A percentile compares a stretch with the other conserved stretches of the same genome.
Evolutionary conservation across 2,329 filamentous ascomycete genomes (phyloP).

Genomic region (Cordyceps cicadae): DNA sequence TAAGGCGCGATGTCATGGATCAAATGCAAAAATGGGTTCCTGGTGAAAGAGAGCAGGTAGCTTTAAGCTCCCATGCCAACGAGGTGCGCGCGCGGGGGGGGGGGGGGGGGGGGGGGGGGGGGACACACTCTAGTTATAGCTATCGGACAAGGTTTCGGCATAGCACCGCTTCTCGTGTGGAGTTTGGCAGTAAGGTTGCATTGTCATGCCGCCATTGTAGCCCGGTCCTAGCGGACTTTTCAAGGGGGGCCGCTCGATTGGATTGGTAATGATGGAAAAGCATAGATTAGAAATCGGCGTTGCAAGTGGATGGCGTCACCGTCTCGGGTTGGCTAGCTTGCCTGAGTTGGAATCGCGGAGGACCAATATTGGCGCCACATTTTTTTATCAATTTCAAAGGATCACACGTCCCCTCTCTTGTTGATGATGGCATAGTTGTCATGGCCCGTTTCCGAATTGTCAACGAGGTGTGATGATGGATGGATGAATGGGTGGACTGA

Average conservation of each 20-base stretch:
- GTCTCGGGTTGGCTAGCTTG: background rate
- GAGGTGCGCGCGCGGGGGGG: no score
- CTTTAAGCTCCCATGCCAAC: background rate
- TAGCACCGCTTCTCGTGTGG: background rate
- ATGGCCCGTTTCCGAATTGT: background rate
- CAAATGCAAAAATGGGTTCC: no score
- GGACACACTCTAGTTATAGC: background rate
- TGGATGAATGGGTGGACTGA: background rate
- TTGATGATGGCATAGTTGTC: background rate
- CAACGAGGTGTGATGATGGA: background rate
- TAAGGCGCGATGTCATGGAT: conserved; percentile 21
- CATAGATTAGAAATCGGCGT: conserved; percentile 8
- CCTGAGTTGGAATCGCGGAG: background rate
- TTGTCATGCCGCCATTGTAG: background rate
- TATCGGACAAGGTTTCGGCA: background rate
- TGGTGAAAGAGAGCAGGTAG: no score
- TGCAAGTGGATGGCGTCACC: conserved; percentile 4
- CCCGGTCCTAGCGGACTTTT: background rate
- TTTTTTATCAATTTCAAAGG: background rate
- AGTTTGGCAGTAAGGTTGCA: background rate
- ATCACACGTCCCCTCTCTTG: background rate
- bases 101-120: no score
- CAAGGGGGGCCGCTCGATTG: background rate
- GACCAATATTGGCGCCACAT: background rate
- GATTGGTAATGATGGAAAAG: conserved; percentile 7